A percentile compares a stretch with the other conserved stretches of the same genome.
Conservation (phyloP, 164 flowering plant genomes). For the Chimonanthus salicifolius region DNA sequence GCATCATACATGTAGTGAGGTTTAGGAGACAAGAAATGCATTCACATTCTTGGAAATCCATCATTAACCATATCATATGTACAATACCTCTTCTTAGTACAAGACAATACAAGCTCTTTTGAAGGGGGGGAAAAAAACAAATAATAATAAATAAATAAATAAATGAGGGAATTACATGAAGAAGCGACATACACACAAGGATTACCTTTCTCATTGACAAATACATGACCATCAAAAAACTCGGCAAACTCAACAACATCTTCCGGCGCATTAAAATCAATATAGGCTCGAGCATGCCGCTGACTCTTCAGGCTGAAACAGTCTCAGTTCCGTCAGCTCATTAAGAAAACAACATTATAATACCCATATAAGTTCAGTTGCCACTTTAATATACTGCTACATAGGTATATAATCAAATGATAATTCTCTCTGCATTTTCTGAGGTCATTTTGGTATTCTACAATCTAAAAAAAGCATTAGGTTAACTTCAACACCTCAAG, state of each 20-base stretch:
- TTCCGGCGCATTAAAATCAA: constrained; percentile 69
- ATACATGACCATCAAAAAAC: constrained; percentile 77
- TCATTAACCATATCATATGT: not conserved
- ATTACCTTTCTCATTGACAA: constrained; percentile 88
- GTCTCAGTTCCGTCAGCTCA: not conserved
- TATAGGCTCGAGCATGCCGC: constrained; percentile 61
- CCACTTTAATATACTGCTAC: not conserved
- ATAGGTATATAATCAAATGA: not conserved
- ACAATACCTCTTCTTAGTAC: not conserved
- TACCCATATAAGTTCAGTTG: not conserved
- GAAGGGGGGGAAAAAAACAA: not conserved
- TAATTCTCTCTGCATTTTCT: no score
- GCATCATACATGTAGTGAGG: not conserved
- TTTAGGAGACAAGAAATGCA: not conserved
- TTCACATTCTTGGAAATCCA: not conserved
- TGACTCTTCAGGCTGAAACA: constrained; percentile 51
- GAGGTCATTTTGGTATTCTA: no score
- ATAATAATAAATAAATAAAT: no score
- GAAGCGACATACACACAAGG: not conserved
- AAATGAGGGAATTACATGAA: not conserved
- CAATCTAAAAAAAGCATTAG: not conserved
- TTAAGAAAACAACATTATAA: not conserved
- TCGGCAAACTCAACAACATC: constrained; percentile 90
- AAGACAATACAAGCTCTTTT: not conserved
- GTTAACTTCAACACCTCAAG: not conserved